Conservation (phyloP, 768 basidiomycete species). For the Boletellus emodensis region DNA sequence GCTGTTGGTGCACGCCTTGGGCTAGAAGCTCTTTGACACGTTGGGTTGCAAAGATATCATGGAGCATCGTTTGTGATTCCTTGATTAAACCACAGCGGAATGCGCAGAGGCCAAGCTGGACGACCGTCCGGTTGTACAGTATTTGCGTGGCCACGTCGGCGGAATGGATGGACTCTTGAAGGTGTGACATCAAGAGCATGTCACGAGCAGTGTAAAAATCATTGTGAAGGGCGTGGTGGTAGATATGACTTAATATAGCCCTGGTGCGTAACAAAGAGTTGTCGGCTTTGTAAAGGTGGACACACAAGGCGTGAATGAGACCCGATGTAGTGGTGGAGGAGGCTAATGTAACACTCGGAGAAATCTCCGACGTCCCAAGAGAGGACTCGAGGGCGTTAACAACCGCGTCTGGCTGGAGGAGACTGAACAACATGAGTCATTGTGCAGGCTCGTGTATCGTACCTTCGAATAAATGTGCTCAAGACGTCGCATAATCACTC, state of each 20-base stretch:
- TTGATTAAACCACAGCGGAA: conserved; percentile 94
- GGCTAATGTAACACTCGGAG: conserved; percentile 58
- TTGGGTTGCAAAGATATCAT: conserved; percentile 95
- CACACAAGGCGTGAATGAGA: conserved; percentile 87
- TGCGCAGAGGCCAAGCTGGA: conserved; percentile 94
- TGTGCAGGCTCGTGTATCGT: background rate
- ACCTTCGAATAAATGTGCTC: conserved; percentile 99
- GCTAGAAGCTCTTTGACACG: conserved; percentile 96
- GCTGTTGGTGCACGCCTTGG: conserved; percentile 91
- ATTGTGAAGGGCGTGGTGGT: conserved; percentile 94
- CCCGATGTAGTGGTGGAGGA: conserved; percentile 55
- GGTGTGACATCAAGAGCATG: conserved; percentile 97
- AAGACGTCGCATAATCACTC: conserved; percentile 90
- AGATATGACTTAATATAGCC: conserved; percentile 97
- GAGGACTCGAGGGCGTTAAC: conserved; percentile 84
- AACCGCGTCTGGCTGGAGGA: conserved; percentile 82
- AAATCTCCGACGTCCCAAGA: conserved; percentile 52
- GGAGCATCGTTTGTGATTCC: conserved; percentile 88
- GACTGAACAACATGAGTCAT: conserved; percentile 2
- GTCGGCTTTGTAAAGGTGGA: conserved; percentile 88
- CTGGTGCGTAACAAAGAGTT: conserved; percentile 91
- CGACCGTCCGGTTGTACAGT: conserved; percentile 94
- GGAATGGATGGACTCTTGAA: conserved; percentile 94
- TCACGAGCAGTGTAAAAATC: conserved; percentile 96
- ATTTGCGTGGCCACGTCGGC: conserved; percentile 98